phyloP scores from a whole-genome alignment of 106 monocot genomes.

The Dendrobium chrysotoxum region DNA sequence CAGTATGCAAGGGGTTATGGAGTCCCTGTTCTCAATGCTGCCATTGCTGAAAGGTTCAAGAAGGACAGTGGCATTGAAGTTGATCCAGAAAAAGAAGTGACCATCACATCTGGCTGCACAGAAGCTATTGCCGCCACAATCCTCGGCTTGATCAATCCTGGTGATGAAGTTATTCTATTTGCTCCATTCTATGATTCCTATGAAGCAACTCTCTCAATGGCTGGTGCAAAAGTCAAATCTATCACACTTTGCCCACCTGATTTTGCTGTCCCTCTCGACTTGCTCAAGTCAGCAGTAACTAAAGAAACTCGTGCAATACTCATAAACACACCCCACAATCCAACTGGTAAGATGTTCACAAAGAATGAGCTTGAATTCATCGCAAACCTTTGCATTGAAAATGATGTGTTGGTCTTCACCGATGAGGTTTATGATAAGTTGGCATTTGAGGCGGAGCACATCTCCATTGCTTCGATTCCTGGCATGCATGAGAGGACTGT shows the following conservation, averaged over 20 bases:
- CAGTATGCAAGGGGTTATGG: conserved; percentile 96
- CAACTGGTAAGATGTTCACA: conserved; percentile 94
- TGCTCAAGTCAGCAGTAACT: conserved; percentile 57
- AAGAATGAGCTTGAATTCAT: conserved; percentile 68
- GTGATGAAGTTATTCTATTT: conserved; percentile 87
- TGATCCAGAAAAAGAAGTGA: conserved; percentile 88
- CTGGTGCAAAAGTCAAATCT: conserved; percentile 71
- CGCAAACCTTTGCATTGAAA: conserved; percentile 71
- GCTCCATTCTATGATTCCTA: conserved; percentile 99
- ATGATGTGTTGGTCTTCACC: conserved; percentile 70
- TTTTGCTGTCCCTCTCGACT: conserved; percentile 66
- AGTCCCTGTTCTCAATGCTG: conserved; percentile 72
- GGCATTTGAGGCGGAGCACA: conserved; percentile 73
- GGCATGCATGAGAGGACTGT: conserved; percentile 92
- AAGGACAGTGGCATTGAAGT: conserved; percentile 72
- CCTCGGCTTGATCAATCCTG: conserved; percentile 83
- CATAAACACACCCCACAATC: conserved; percentile 94
- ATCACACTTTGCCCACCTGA: conserved; percentile 80
- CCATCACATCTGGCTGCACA: conserved; percentile 92
- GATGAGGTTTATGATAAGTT: conserved; percentile 99
- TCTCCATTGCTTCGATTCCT: conserved; percentile 72
- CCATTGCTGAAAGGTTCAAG: conserved; percentile 65
- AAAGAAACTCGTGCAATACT: conserved; percentile 72
- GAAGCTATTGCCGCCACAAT: conserved; percentile 99
- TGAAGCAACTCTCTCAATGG: conserved; percentile 86